phyloP scores from a whole-genome alignment of 805 yeast species.

The Kluyveromyces nonfermentans region DNA sequence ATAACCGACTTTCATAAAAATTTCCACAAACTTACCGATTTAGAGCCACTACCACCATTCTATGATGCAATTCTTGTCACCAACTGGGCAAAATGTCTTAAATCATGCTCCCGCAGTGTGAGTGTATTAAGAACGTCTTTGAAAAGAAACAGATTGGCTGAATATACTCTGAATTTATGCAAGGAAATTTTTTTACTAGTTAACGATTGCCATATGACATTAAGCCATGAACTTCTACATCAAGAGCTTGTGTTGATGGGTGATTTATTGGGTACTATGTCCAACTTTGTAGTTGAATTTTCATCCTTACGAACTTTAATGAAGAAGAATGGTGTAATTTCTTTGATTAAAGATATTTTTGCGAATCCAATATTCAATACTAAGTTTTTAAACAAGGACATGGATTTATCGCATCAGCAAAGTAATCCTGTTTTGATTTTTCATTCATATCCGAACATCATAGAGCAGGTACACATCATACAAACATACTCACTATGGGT shows the following conservation, averaged over 20 bases:
- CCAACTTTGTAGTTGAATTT: constrained; percentile 39
- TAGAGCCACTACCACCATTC: constrained; percentile 15
- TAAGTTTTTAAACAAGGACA: background rate
- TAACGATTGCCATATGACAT: constrained; percentile 13
- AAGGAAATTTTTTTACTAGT: constrained; percentile 11
- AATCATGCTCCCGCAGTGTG: constrained; percentile 28
- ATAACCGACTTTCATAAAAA: constrained; percentile 15
- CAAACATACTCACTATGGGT: constrained; percentile 28
- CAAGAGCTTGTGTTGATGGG: constrained; percentile 23
- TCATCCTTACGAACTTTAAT: constrained; percentile 33
- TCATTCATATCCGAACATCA: background rate
- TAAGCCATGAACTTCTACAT: constrained; percentile 10
- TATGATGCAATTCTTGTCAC: constrained; percentile 17
- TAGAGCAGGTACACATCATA: background rate
- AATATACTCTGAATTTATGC: constrained; percentile 12
- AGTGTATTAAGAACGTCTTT: constrained; percentile 23
- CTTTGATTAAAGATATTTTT: constrained; percentile 17
- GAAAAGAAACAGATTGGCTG: constrained; percentile 21
- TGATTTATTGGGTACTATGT: constrained; percentile 30
- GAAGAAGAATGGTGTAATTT: constrained; percentile 29
- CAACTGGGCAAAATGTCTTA: constrained; percentile 25
- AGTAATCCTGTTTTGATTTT: background rate
- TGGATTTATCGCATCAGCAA: background rate
- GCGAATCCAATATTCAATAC: constrained; percentile 20
- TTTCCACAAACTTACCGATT: constrained; percentile 6